Base-by-base conservation (phyloP, 768 basidiomycete species). In the Lanmaoa rubissima region DNA sequence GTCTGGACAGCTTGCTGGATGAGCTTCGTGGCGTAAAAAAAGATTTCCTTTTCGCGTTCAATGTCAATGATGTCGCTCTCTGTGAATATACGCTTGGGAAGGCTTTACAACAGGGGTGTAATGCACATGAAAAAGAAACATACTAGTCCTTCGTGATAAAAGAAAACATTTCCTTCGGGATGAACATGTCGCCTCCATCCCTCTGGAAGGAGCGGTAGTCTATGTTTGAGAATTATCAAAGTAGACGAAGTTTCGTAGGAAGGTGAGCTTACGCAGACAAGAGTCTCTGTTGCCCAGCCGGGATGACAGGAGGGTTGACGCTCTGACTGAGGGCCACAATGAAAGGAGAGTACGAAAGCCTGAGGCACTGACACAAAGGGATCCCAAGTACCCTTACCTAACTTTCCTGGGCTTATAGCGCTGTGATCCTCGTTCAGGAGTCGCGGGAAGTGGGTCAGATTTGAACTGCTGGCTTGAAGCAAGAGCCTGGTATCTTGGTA, bases 71-170 rank as follows among this genome's bases (percentile, higher is more conserved):
- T 45, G 5, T 63, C 40, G 26, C 34, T 42, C 42, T 63, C 62
- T 28, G 62, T 65, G 26, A 57, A 62, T 31, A 63, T 41, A 21
- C 58, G 59, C 63, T 65, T 36, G 39, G 17, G 48, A 38, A 49
- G 1, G 2, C 53, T 59, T 5, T 2, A 44, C 7, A 14, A 32
- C 6, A 7, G 3, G 5, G n/a, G 9, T 39, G 17, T 19, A 16
- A 32, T 32, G 38, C 7, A 26, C 16, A 14, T 0, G 17, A 35
- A 32, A 38, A 35, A 17, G 35, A 53, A 43, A 47, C 62, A 9
- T 12, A 62, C 61, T 1, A 62, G 21, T 60, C 12, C 44, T 44
- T 50, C 48, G 24, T 62, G 62, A 21, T 62, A 64, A 40, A 63
- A 61, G 13, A 63, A 6, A 32, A 35, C 32, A 11, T 32, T 41